Base-by-base conservation (phyloP, 2,329 filamentous ascomycete genomes). In the Triangularia setosa region DNA sequence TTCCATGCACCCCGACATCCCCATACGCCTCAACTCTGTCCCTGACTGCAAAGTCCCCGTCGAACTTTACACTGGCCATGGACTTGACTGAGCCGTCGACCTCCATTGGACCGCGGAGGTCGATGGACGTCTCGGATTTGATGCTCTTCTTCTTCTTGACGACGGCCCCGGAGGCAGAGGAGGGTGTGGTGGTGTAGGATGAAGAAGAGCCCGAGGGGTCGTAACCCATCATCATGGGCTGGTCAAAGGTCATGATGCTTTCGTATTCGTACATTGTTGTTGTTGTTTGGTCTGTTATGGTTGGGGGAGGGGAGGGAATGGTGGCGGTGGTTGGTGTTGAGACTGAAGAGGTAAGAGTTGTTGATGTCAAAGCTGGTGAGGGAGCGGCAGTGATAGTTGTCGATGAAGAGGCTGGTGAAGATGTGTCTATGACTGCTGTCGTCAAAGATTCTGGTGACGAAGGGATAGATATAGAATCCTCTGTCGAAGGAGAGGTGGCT, bases 11-110 rank as follows among this genome's bases (percentile, higher is more conserved):
- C 4, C 74, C 73, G 40, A 83, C 76, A 61, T 73, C 72, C 3
- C 80, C 80, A 58, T 82, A 83, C 11, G 80, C 80, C 65, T 83
- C 80, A 28, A 83, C 74, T 60, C 76, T 76, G 28, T 80, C 80
- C 4, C 73, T 72, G n/a, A 83, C 74, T 18, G 74, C 71, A 53
- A 83, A 76, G 61, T 81, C 78, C 2, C 80, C 81, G 3, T 75
- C 71, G 25, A 84, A 75, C 14, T 72, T 76, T 59, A 84, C 77
- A 27, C 76, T 77, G 6, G 80, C 77, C 60, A 78, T 79, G 5
- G 78, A 80, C 66, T 78, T 77, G 69, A 84, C 78, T 2, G 79
- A 81, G 11, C 79, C 79, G 24, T 76, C 74, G 21, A 84, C 77
- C 64, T 84, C 80, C 66, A 83, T 72, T 8, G 81, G 81, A 0